A percentile compares a stretch with the other conserved stretches of the same genome.
phyloP scores from a whole-genome alignment of 2,329 filamentous ascomycete species.

The Saccharata proteae region DNA sequence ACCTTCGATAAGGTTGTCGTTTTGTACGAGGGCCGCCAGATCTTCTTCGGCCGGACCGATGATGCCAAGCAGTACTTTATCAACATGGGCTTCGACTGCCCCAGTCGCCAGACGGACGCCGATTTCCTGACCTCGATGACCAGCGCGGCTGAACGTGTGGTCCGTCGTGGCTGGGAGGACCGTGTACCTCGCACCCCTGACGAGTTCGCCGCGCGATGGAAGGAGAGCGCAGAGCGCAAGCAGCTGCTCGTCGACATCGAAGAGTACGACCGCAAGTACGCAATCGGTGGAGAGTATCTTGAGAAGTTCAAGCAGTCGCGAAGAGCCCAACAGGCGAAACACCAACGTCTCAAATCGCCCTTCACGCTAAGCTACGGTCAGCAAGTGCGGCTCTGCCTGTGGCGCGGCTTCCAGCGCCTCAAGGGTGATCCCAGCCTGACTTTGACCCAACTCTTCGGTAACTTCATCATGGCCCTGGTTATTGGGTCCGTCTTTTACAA shows the following conservation, averaged over 20 bases:
- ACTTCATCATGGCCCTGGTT: slow-evolving; percentile 61
- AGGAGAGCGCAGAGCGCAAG: slow-evolving; percentile 33
- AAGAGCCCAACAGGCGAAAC: slow-evolving; percentile 26
- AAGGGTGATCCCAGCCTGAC: slow-evolving; percentile 59
- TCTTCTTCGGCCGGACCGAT: slow-evolving; percentile 53
- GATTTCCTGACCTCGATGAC: slow-evolving; percentile 67
- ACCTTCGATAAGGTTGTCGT: slow-evolving; percentile 54
- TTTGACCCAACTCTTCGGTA: slow-evolving; percentile 51
- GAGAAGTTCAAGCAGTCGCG: slow-evolving; percentile 27
- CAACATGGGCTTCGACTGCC: slow-evolving; percentile 56
- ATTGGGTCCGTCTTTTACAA: slow-evolving; percentile 71
- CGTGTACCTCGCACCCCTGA: slow-evolving; percentile 25
- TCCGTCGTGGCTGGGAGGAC: slow-evolving; percentile 27
- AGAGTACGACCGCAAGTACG: slow-evolving; percentile 23
- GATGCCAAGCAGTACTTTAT: slow-evolving; percentile 56
- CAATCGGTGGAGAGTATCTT: slow-evolving; percentile 23
- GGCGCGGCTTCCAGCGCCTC: slow-evolving; percentile 63
- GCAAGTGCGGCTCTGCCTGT: slow-evolving; percentile 64
- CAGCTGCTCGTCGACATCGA: slow-evolving; percentile 27
- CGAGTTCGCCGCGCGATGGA: slow-evolving; percentile 35
- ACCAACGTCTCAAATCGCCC: slow-evolving; percentile 51
- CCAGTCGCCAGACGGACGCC: slow-evolving; percentile 51
- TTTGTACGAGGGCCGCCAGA: slow-evolving; percentile 52
- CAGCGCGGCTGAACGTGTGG: slow-evolving; percentile 24
- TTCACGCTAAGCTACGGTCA: slow-evolving; percentile 63